phyloP scores from a whole-genome alignment of 805 yeast species.

The Pichia membranifaciens region DNA sequence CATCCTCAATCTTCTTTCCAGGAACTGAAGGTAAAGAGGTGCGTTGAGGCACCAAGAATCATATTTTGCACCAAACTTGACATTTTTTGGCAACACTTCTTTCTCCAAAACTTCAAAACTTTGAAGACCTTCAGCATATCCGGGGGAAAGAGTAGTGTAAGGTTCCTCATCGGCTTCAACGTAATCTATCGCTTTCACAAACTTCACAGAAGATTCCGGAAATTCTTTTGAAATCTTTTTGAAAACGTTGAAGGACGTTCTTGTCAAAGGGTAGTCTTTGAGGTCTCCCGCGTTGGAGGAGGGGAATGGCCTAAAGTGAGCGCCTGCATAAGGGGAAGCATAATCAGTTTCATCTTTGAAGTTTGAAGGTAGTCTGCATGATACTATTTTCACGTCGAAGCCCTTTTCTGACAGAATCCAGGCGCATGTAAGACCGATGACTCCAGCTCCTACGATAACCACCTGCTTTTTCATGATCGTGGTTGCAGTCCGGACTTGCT shows the following conservation, averaged over 20 bases:
- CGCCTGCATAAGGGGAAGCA: conserved; percentile 77
- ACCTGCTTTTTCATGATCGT: conserved; percentile 4
- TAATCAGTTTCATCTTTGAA: conserved; percentile 24
- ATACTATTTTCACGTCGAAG: conserved; percentile 33
- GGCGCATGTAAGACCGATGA: conserved; percentile 48
- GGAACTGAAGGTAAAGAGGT: conserved; percentile 37
- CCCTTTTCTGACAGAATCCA: conserved; percentile 31
- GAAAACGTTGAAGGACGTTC: conserved; percentile 44
- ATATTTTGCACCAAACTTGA: conserved; percentile 46
- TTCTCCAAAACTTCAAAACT: conserved; percentile 30
- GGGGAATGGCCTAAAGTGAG: conserved; percentile 71
- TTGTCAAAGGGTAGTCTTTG: conserved; percentile 42
- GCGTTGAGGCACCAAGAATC: conserved; percentile 59
- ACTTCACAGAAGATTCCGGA: conserved; percentile 50
- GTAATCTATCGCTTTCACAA: conserved; percentile 54
- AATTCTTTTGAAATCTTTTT: conserved; percentile 33
- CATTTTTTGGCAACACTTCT: conserved; percentile 34
- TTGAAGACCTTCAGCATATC: conserved; percentile 38
- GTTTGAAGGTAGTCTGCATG: conserved; percentile 48
- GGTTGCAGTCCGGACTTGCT: no score
- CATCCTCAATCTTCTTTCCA: conserved; percentile 19
- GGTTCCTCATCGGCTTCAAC: conserved; percentile 35
- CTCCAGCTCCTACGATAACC: conserved; percentile 22
- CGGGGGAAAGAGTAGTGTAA: conserved; percentile 33
- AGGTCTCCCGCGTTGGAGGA: conserved; percentile 33